A percentile compares a stretch with the other conserved stretches of the same genome.
These are phyloP conservation scores for Lycium ferocissimum DNA, from an alignment of 257 asterid species.

Conservation along the genomic window DNA sequence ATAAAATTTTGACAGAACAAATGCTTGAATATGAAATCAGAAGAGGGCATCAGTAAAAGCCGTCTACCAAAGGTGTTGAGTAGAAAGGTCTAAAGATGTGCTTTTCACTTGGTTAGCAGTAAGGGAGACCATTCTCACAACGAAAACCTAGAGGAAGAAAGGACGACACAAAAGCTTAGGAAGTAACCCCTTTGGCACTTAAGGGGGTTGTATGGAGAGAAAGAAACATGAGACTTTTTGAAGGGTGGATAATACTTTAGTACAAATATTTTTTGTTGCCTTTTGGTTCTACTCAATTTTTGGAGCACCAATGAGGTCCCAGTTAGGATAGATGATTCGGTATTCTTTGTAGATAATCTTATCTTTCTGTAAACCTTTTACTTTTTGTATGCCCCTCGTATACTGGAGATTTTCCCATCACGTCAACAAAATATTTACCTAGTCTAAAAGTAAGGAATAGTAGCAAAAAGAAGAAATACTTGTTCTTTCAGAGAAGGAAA, in stretches of 20 bases:
- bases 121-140: slow-evolving; percentile 10
- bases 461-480: slow-evolving; percentile 20
- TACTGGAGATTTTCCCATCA: not conserved
- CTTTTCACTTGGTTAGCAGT: slow-evolving; percentile 15
- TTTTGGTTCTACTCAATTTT: slow-evolving; percentile 18
- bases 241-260: not conserved
- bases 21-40: not conserved
- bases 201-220: not conserved
- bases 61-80: not conserved
- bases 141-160: not conserved
- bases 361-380: not conserved
- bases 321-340: not conserved
- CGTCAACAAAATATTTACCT: not conserved
- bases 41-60: not conserved
- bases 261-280: not conserved
- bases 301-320: slow-evolving; percentile 20
- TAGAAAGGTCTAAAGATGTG: slow-evolving; percentile 14
- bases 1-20: not conserved
- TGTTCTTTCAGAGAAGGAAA: slow-evolving; percentile 27
- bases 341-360: not conserved
- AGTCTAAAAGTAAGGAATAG: not conserved
- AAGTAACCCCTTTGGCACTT: not conserved
- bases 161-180: slow-evolving; percentile 13
- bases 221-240: slow-evolving; percentile 3
- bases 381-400: not conserved